Base-by-base conservation (phyloP, 108 stramenopile genomes). In the Skeletonema tropicum region DNA sequence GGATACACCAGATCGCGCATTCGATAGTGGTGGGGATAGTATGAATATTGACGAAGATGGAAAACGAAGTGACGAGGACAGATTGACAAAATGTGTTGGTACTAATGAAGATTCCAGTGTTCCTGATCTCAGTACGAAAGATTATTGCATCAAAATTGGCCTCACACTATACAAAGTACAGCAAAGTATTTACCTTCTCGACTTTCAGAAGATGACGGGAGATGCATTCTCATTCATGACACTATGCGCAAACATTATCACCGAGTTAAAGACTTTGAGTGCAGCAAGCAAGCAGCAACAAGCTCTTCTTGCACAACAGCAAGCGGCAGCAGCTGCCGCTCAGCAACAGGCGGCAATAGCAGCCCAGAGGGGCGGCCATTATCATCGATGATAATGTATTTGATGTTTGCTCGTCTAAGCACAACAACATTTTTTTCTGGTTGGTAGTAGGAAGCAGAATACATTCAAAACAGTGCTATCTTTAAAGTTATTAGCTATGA, bases 161-260 rank as follows among this genome's bases (percentile, higher is more conserved):
- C 74, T 99, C 61, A 95, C 94, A 11, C 72, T 99, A 75, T 99
- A 98, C 95, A 97, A 98, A 84, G 99, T 99, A 48, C 99, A 99
- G 85, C 94, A 94, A 67, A 95, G 89, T 74, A 98, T 99, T 55
- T 99, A 98, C 75, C 85, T 99, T 41, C 85, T 99, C 30, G 99
- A 99, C 75, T 98, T 99, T 68, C 98, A 97, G 85, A 93, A 97
- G 68, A 90, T 91, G 83, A 97, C 96, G 31, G 99, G 99, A 32
- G 98, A 98, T 84, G 91, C 91, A 35, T 99, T 99, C 80, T 94
- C 94, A 4, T 99, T 99, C 83, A 98, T 98, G 98, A 97, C 95
- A 19, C 87, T 98, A 14, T 98, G 96, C 80, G 96, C 98, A 15
- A 93, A 94, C 66, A 98, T 99, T 71, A 99, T 99, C 76, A 97